These are phyloP conservation scores for Globisporangium iwayamae DNA, from an alignment of 352 stramenopile genomes.

Conservation along the genomic window DNA sequence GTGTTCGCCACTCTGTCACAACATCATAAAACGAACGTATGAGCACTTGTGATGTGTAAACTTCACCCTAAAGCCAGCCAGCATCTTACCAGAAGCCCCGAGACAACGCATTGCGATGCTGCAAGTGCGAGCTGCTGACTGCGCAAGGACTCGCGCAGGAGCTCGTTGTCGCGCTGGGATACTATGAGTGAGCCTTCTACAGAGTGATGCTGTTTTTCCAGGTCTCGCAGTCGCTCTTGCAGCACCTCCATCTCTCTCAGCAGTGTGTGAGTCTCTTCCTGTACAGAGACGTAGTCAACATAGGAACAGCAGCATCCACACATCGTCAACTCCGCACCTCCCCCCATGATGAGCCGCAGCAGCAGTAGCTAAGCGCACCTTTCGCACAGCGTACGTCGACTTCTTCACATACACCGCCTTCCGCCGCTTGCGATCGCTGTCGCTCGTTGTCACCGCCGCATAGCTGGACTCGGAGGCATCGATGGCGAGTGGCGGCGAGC, in stretches of 20 bases:
- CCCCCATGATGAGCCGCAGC: not conserved
- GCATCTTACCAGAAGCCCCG: conserved; percentile 23
- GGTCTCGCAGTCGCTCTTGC: conserved; percentile 20
- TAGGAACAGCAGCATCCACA: not conserved
- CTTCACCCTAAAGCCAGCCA: no score
- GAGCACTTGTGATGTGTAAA: not conserved
- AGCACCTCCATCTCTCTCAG: conserved; percentile 29
- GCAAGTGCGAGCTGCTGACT: conserved; percentile 31
- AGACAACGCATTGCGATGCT: conserved; percentile 32
- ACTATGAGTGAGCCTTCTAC: not conserved
- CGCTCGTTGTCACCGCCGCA: not conserved
- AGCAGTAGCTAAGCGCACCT: not conserved
- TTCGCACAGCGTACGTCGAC: conserved; percentile 15
- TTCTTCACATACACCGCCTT: conserved; percentile 7
- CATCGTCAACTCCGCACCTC: not conserved
- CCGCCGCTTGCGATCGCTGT: not conserved
- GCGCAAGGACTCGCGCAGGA: conserved; percentile 26
- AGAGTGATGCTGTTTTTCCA: conserved; percentile 6
- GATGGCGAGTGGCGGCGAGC: no score
- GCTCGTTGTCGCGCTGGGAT: not conserved
- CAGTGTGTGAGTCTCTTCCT: conserved; percentile 44
- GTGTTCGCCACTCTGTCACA: not conserved
- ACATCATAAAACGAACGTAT: not conserved
- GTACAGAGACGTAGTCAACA: not conserved
- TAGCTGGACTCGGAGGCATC: no score